Percentiles rank a stretch among this genome's conserved stretches.
Evolutionary conservation across 129 eudicot species (phyloP).

Genomic region (Ambrosia trifida): DNA sequence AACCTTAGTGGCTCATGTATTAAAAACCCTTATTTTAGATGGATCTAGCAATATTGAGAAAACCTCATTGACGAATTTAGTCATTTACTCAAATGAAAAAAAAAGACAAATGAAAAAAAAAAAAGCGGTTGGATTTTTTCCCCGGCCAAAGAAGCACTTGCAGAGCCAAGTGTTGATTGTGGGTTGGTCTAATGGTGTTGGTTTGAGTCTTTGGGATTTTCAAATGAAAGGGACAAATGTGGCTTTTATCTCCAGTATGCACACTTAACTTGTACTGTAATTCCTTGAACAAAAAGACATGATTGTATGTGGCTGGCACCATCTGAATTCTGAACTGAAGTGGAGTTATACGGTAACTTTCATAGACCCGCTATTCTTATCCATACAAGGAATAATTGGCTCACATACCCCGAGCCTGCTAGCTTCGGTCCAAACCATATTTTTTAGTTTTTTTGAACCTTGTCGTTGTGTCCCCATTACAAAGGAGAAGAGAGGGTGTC

Average conservation of each 20-base stretch:
- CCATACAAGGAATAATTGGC: constrained; percentile 14
- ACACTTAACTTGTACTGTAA: constrained; percentile 23
- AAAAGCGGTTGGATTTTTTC: too few species aligned
- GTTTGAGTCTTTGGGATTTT: constrained; percentile 1
- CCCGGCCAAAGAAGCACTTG: too few species aligned
- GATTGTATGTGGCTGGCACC: constrained; percentile 16
- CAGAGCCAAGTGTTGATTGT: too few species aligned
- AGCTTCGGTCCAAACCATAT: constrained; percentile 51
- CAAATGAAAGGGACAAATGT: constrained; percentile 4
- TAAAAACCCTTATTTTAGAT: too few species aligned
- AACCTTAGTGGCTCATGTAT: too few species aligned
- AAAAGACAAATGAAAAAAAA: too few species aligned
- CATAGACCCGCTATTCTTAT: neutral
- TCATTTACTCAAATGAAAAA: too few species aligned
- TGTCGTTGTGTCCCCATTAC: constrained; percentile 21
- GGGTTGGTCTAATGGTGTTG: neutral
- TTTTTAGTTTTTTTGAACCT: constrained; percentile 60
- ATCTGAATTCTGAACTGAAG: neutral
- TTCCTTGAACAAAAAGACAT: constrained; percentile 18
- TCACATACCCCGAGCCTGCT: constrained; percentile 40
- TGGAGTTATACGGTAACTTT: constrained; percentile 21
- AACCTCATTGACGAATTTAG: too few species aligned
- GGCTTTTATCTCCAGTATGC: constrained; percentile 9
- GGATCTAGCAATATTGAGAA: too few species aligned
- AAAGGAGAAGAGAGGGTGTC: neutral